These are phyloP conservation scores for Verticillium nonalfalfae DNA, from an alignment of 2,329 filamentous ascomycete genomes.

Conservation along the genomic window DNA sequence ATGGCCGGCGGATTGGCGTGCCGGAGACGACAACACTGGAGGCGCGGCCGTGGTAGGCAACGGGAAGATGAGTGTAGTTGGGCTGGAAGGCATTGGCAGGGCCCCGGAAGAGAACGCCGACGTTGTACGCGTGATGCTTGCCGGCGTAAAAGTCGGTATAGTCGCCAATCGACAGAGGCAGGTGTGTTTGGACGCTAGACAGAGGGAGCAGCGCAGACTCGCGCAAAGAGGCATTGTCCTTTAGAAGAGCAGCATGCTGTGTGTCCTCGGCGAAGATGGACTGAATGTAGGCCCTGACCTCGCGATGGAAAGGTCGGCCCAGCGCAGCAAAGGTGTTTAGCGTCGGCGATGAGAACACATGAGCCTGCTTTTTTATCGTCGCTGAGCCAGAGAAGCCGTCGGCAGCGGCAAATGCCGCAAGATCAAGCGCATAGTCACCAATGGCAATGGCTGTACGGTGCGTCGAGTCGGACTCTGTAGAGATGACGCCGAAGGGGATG, in stretches of 20 bases:
- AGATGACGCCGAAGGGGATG: conserved; percentile 79
- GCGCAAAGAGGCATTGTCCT: conserved; percentile 26
- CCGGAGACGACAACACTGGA: conserved; percentile 71
- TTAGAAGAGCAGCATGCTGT: conserved; percentile 23
- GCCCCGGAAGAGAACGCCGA: conserved; percentile 68
- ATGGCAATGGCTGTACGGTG: conserved; percentile 66
- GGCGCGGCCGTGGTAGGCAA: conserved; percentile 75
- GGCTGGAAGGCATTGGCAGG: conserved; percentile 69
- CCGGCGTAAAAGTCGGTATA: conserved; percentile 85
- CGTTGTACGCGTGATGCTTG: conserved; percentile 65
- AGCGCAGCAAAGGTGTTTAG: conserved; percentile 67
- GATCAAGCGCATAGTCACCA: conserved; percentile 64
- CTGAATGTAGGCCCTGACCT: conserved; percentile 64
- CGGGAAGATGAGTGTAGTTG: conserved; percentile 75
- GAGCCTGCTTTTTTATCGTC: conserved; percentile 17
- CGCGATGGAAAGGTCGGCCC: conserved; percentile 61
- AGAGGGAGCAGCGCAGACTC: conserved; percentile 19
- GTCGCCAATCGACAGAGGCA: conserved; percentile 73
- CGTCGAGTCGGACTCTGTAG: conserved; percentile 45
- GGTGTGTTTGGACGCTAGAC: conserved; percentile 53
- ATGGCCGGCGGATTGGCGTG: conserved; percentile 64
- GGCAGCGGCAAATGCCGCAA: conserved; percentile 50
- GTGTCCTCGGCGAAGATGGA: conserved; percentile 52
- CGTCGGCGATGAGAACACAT: conserved; percentile 37
- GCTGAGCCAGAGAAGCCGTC: conserved; percentile 29